A percentile compares a stretch with the other conserved stretches of the same genome.
phyloP scores from a whole-genome alignment of 148 eudicot genomes.

The Amaranthus hypochondriacus region DNA sequence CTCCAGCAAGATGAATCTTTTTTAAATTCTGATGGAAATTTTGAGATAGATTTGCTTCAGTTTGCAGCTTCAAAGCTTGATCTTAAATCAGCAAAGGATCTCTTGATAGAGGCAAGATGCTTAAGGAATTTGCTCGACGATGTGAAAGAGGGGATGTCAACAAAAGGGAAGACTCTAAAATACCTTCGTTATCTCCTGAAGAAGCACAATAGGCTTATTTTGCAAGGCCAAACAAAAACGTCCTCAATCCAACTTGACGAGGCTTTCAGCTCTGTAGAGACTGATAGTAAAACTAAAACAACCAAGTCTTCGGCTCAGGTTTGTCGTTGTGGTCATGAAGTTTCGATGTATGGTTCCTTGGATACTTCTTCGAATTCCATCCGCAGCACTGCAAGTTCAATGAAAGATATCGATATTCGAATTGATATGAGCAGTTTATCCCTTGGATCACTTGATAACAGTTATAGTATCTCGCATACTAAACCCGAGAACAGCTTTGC shows the following conservation, averaged over 20 bases:
- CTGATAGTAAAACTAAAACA: constrained; percentile 18
- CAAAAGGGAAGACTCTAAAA: constrained; percentile 31
- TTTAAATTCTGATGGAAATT: constrained; percentile 22
- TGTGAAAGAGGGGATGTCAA: constrained; percentile 23
- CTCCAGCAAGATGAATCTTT: constrained; percentile 33
- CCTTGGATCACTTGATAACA: constrained; percentile 45
- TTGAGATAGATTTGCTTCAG: constrained; percentile 37
- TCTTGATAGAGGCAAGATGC: constrained; percentile 42
- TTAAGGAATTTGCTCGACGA: constrained; percentile 32
- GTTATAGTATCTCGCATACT: constrained; percentile 30
- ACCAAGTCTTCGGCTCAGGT: constrained; percentile 16
- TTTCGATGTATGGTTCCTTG: constrained; percentile 27
- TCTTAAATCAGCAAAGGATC: constrained; percentile 36
- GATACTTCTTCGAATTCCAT: constrained; percentile 62
- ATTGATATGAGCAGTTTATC: constrained; percentile 59
- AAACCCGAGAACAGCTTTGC: constrained; percentile 21
- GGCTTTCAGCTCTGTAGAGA: constrained; percentile 17
- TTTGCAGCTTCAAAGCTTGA: constrained; percentile 38
- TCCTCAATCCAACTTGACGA: constrained; percentile 16
- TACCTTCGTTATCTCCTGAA: constrained; percentile 35
- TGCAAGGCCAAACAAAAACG: constrained; percentile 30
- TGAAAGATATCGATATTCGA: constrained; percentile 54
- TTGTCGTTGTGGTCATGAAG: constrained; percentile 20
- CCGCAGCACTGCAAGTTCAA: constrained; percentile 53
- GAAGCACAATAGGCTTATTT: constrained; percentile 31